These are phyloP conservation scores for Fraxinus excelsior DNA, from an alignment of 257 asterid species.

Conservation along the genomic window DNA sequence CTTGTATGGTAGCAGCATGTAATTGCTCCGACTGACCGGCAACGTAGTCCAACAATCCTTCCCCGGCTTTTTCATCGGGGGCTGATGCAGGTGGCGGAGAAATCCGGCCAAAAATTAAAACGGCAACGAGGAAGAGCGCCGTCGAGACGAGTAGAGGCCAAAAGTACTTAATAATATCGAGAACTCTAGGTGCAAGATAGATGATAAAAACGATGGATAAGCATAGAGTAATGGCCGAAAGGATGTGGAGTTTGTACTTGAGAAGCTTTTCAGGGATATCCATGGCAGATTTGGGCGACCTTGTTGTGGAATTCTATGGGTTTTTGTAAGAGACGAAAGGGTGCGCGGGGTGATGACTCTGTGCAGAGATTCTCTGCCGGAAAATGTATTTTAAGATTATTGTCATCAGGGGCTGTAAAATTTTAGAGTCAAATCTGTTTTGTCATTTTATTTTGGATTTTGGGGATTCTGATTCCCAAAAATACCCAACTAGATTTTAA, in stretches of 20 bases:
- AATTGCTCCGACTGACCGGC: slow-evolving; percentile 54
- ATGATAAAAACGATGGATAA: slow-evolving; percentile 21
- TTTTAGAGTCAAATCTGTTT: slow-evolving; percentile 13
- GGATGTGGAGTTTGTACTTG: slow-evolving; percentile 57
- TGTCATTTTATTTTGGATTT: slow-evolving; percentile 24
- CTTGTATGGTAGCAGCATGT: slow-evolving; percentile 17
- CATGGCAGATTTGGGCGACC: slow-evolving; percentile 40
- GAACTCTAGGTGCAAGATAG: slow-evolving; percentile 56
- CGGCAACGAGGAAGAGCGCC: slow-evolving; percentile 58
- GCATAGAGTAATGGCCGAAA: slow-evolving; percentile 23
- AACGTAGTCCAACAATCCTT: slow-evolving; percentile 58
- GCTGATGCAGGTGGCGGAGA: slow-evolving; percentile 49
- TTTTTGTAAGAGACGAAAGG: background rate
- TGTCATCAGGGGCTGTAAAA: slow-evolving; percentile 23
- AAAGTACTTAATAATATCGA: slow-evolving; percentile 54
- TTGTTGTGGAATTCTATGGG: background rate
- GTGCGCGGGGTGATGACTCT: slow-evolving; percentile 10
- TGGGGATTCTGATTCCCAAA: slow-evolving; percentile 25
- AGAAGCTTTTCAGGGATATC: slow-evolving; percentile 52
- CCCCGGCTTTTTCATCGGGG: slow-evolving; percentile 55
- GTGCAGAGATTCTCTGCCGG: slow-evolving; percentile 56
- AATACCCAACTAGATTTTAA: slow-evolving; percentile 13
- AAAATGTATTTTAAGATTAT: slow-evolving; percentile 5
- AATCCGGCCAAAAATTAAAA: slow-evolving; percentile 55
- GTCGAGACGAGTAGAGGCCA: slow-evolving; percentile 78